A percentile compares a stretch with the other conserved stretches of the same genome.
These are phyloP conservation scores for Anisodus tanguticus DNA, from an alignment of 257 asterid genomes.

Conservation along the genomic window DNA sequence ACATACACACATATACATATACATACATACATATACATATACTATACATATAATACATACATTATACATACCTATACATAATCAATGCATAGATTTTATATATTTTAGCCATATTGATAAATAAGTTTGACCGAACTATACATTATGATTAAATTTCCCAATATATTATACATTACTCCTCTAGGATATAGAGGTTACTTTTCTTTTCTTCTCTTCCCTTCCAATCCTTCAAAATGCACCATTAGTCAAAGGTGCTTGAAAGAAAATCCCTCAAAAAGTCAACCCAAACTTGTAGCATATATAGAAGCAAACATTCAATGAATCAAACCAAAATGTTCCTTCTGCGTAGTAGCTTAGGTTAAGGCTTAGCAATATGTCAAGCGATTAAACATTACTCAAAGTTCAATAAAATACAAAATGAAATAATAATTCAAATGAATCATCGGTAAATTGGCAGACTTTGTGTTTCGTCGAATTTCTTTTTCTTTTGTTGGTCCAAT, in stretches of 20 bases:
- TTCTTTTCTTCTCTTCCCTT: too few relatives aligned
- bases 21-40: too few relatives aligned
- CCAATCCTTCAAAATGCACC: neutral
- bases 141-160: too few relatives aligned
- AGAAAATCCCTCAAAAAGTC: neutral
- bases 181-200: too few relatives aligned
- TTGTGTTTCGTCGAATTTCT: neutral
- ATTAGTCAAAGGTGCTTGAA: neutral
- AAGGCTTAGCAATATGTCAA: constrained; percentile 3
- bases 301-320: neutral
- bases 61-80: too few relatives aligned
- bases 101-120: too few relatives aligned
- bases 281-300: neutral
- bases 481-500: too few relatives aligned
- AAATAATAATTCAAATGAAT: neutral
- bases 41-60: too few relatives aligned
- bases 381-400: constrained; percentile 24
- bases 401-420: neutral
- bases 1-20: too few relatives aligned
- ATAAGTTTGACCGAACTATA: too few relatives aligned
- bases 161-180: too few relatives aligned
- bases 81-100: too few relatives aligned
- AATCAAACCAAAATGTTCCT: constrained; percentile 16
- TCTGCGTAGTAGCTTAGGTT: neutral
- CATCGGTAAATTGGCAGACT: neutral